Evolutionary conservation across 1,284 basidiomycete genomes (phyloP).

Genomic region (Fomitiporia mediterranea): DNA sequence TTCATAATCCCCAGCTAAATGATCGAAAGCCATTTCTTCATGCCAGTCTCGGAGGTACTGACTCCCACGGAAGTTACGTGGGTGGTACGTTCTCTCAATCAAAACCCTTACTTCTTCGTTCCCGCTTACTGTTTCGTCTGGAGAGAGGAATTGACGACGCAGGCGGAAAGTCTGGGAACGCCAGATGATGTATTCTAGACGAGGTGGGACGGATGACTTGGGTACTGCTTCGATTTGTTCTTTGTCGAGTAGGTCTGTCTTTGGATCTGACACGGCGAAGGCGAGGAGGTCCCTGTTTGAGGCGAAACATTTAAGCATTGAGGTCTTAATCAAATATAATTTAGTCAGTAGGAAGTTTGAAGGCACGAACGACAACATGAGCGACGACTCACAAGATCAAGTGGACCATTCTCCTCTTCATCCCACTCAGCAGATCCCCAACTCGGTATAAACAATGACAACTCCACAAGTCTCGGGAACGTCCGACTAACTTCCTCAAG

Average conservation of each 20-base stretch:
- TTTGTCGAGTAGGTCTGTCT: not conserved
- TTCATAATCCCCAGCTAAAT: constrained; percentile 4
- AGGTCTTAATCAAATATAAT: not conserved
- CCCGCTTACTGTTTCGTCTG: not conserved
- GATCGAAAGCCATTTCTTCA: constrained; percentile 17
- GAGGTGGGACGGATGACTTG: not conserved
- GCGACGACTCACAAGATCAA: constrained; percentile 1
- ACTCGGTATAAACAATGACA: constrained; percentile 12
- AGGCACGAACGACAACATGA: not conserved
- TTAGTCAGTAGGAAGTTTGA: not conserved
- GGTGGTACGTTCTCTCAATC: constrained; percentile 1
- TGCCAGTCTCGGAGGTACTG: constrained; percentile 10
- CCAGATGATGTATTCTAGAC: constrained; percentile 12
- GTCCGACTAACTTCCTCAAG: not conserved
- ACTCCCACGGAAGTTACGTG: constrained; percentile 5
- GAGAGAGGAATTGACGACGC: not conserved
- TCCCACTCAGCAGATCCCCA: not conserved
- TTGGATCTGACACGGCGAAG: constrained; percentile 9
- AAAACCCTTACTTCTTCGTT: not conserved
- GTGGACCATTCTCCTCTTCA: not conserved
- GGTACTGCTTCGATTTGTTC: not conserved
- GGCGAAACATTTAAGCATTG: constrained; percentile 10
- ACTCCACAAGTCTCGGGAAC: constrained; percentile 14
- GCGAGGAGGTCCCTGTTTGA: constrained; percentile 7
- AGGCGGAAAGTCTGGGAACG: constrained; percentile 11